Evolutionary conservation across 768 basidiomycete species (phyloP).

Genomic region (Boletales sp.): DNA sequence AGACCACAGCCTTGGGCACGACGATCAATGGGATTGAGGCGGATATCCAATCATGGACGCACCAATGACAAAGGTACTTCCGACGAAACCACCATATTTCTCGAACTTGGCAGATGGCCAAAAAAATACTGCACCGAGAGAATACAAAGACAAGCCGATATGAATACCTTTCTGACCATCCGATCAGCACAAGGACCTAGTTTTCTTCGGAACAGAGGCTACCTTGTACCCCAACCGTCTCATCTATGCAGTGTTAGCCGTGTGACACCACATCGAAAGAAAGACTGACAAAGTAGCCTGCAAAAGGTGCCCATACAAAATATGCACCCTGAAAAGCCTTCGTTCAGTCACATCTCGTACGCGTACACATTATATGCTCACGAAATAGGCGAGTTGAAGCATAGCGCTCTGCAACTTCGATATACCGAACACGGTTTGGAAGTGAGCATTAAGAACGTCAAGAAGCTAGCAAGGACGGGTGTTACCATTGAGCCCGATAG

Average conservation of each 20-base stretch:
- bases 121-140: slow-evolving; percentile 70
- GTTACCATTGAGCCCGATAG: slow-evolving; percentile 8
- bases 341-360: not conserved
- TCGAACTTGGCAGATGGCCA: slow-evolving; percentile 71
- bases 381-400: slow-evolving; percentile 71
- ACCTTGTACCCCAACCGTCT: slow-evolving; percentile 65
- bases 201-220: not conserved
- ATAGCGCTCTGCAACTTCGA: slow-evolving; percentile 68
- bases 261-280: not conserved
- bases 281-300: slow-evolving; percentile 50
- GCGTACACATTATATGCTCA: slow-evolving; percentile 23
- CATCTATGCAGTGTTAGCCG: slow-evolving; percentile 40
- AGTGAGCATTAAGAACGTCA: slow-evolving; percentile 69
- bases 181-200: not conserved
- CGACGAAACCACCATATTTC: slow-evolving; percentile 71
- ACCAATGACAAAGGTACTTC: slow-evolving; percentile 70
- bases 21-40: not conserved
- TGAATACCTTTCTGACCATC: slow-evolving; percentile 53
- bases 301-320: slow-evolving; percentile 56
- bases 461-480: slow-evolving; percentile 44
- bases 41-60: slow-evolving; percentile 5
- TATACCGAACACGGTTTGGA: slow-evolving; percentile 67
- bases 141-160: slow-evolving; percentile 56
- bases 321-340: slow-evolving; percentile 48
- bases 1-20: slow-evolving; percentile 54